phyloP scores from a whole-genome alignment of 805 yeast genomes.

The Saccharomyces mikatae region DNA sequence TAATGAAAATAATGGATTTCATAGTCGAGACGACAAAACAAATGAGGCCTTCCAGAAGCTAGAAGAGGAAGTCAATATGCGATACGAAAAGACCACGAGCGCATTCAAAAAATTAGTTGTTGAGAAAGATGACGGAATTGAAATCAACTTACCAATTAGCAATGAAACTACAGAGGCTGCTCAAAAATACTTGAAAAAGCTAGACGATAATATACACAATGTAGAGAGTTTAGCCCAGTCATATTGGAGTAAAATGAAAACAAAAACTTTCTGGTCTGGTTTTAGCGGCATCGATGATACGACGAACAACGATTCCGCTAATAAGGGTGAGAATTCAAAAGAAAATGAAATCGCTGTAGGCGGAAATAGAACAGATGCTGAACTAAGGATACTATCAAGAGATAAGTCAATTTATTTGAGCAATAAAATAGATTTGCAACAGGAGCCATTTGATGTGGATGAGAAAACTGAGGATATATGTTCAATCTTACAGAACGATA shows the following conservation, averaged over 20 bases:
- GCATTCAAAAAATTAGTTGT: constrained; percentile 14
- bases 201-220: constrained; percentile 66
- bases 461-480: constrained; percentile 45
- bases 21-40: constrained; percentile 35
- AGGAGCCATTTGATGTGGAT: constrained; percentile 33
- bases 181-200: constrained; percentile 56
- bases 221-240: constrained; percentile 64
- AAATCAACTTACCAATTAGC: constrained; percentile 21
- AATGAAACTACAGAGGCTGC: constrained; percentile 33
- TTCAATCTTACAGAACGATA: constrained; percentile 38
- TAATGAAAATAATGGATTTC: constrained; percentile 13
- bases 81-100: constrained; percentile 22
- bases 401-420: constrained; percentile 39
- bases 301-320: constrained; percentile 14
- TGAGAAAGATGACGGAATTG: constrained; percentile 21
- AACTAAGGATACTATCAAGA: constrained; percentile 46
- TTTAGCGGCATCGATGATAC: constrained; percentile 1
- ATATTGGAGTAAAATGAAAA: constrained; percentile 26
- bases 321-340: constrained; percentile 24
- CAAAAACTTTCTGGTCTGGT: constrained; percentile 23
- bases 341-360: constrained; percentile 33
- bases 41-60: constrained; percentile 44
- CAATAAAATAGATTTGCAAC: constrained; percentile 2
- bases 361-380: constrained; percentile 56
- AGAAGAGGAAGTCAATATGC: constrained; percentile 42